These are phyloP conservation scores for Gracilaria caudata DNA, from an alignment of 23 red algal genomes.

Conservation along the genomic window DNA sequence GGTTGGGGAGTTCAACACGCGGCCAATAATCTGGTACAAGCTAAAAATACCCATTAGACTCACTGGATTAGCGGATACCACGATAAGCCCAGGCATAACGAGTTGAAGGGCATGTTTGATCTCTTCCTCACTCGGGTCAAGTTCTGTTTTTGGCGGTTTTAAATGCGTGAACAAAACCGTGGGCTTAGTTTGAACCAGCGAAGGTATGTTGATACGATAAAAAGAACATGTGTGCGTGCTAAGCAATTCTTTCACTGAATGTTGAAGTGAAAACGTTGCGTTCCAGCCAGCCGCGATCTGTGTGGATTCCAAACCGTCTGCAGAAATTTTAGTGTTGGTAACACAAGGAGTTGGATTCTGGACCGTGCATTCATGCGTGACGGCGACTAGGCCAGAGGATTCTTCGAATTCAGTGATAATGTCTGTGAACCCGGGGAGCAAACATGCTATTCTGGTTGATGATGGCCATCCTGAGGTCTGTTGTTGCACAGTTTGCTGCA, in stretches of 20 bases:
- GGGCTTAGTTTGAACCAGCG: conserved; percentile 31
- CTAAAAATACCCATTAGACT: conserved; percentile 22
- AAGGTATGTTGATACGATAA: conserved; percentile 41
- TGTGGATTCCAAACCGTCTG: neutral
- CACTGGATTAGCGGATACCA: conserved; percentile 24
- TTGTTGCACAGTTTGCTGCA: neutral
- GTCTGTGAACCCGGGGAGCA: conserved; percentile 68
- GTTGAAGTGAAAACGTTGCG: conserved; percentile 17
- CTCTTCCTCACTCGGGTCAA: conserved; percentile 33
- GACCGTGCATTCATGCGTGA: conserved; percentile 60
- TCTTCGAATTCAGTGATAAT: conserved; percentile 41
- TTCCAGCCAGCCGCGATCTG: conserved; percentile 56
- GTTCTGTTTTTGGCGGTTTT: neutral
- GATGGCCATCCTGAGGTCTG: too few relatives aligned
- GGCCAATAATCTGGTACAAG: conserved; percentile 12
- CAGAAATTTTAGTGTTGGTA: conserved; percentile 20
- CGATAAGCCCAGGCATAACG: conserved; percentile 14
- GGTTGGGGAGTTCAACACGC: neutral
- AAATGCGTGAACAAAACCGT: conserved; percentile 65
- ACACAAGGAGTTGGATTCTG: conserved; percentile 1
- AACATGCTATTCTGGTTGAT: conserved; percentile 36
- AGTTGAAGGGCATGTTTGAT: conserved; percentile 17
- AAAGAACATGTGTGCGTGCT: conserved; percentile 58
- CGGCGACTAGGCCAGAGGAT: conserved; percentile 28
- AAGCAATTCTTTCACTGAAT: conserved; percentile 37